A percentile compares a stretch with the other conserved stretches of the same genome.
phyloP scores from a whole-genome alignment of 768 basidiomycete genomes.

The Inosperma sp. region DNA sequence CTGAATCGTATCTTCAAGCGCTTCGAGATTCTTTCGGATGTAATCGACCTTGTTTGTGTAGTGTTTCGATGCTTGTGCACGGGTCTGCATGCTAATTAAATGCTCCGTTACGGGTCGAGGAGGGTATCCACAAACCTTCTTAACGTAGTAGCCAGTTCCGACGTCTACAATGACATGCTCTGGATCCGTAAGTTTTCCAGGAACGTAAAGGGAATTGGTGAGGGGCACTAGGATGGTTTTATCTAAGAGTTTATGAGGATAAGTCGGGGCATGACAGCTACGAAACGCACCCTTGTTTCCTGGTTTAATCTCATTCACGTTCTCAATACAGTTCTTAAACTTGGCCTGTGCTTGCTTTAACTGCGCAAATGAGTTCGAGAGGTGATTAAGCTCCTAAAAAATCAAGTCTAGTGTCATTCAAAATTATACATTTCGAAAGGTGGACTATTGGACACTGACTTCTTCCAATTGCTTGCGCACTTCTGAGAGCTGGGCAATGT shows the following conservation, averaged over 20 bases:
- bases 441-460: slow-evolving; percentile 38
- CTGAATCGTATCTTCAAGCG: slow-evolving; percentile 82
- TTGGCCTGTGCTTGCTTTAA: slow-evolving; percentile 91
- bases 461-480: slow-evolving; percentile 92
- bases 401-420: neutral
- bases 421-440: neutral
- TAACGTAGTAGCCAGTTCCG: slow-evolving; percentile 94
- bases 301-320: slow-evolving; percentile 68
- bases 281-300: slow-evolving; percentile 52
- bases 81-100: slow-evolving; percentile 49
- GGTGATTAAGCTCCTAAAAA: slow-evolving; percentile 81
- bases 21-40: slow-evolving; percentile 78
- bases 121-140: slow-evolving; percentile 59
- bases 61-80: slow-evolving; percentile 72
- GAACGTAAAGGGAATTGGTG: slow-evolving; percentile 93
- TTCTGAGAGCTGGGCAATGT: slow-evolving; percentile 80
- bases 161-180: slow-evolving; percentile 92
- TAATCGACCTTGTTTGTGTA: slow-evolving; percentile 79
- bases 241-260: slow-evolving; percentile 39
- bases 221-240: slow-evolving; percentile 89
- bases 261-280: neutral
- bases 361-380: slow-evolving; percentile 88
- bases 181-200: slow-evolving; percentile 78
- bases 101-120: neutral
- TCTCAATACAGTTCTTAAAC: slow-evolving; percentile 83